Base-by-base conservation (phyloP, 768 basidiomycete species). In the Suillus luteus region DNA sequence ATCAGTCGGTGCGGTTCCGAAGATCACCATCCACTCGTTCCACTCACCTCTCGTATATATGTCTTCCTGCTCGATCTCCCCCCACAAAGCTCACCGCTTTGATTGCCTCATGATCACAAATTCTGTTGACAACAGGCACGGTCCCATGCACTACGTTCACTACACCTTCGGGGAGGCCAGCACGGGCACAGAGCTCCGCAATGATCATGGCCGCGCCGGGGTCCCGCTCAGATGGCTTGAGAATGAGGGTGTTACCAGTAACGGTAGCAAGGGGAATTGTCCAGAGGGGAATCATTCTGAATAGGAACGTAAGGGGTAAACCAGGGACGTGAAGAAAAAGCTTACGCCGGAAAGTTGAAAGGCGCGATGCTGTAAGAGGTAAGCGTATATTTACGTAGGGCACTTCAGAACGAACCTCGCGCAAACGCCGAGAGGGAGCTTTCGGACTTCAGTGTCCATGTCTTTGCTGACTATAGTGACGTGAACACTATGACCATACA, bases 191-290 rank as follows among this genome's bases (percentile, higher is more conserved):
- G 4, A 98, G 83, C 77, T 99, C 96, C 38, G 95, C 95, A 65
- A 99, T 95, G 62, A 99, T 96, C 91, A 97, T 95, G 7, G 95
- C 90, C 15, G 97, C 96, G 55, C 96, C 96, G 15, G 96, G 96
- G 73, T 97, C 96, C 31, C 96, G 88, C 74, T 99, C 96, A 1
- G 93, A 95, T 22, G 96, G 96, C 71, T 99, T 99, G 65, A 99
- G 81, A 64, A 99, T 84, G 48, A 99, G 83, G 0, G 96, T 95
- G 71, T 99, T 99, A 38, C 96, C 96, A 0, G 93, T 95, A 11
- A 89, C 89, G 27, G 87, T 81, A 19, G 95, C 92, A 85, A 95
- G 88, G 51, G 91, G 91, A 68, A 98, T 95, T 0, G 94, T 90
- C 96, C 96, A 99, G 8, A 99, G 81, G 0, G 96, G 96, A 70